These are phyloP conservation scores for Alternaria triticina DNA, from an alignment of 2,329 filamentous ascomycete species.

Conservation along the genomic window DNA sequence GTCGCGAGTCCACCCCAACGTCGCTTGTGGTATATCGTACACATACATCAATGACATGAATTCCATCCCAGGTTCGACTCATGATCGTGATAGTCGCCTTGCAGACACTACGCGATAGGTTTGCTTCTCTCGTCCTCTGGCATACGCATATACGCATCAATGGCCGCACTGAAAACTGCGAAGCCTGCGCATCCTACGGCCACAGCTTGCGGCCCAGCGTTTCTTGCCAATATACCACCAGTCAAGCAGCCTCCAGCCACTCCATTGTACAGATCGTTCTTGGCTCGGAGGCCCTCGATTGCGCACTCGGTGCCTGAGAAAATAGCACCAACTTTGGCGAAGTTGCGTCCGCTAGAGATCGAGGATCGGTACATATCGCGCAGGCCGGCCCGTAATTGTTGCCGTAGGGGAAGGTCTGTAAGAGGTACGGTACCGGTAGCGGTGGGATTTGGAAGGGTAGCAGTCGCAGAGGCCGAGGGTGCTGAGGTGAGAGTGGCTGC, in stretches of 20 bases:
- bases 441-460: conserved; percentile 53
- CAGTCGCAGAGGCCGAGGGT: conserved; percentile 68
- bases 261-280: conserved; percentile 91
- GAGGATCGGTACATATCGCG: conserved; percentile 92
- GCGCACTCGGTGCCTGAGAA: conserved; percentile 95
- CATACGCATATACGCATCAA: conserved; percentile 82
- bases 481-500: conserved; percentile 4
- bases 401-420: conserved; percentile 73
- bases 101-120: conserved; percentile 41
- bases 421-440: conserved; percentile 55
- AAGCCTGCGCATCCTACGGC: conserved; percentile 90
- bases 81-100: not conserved
- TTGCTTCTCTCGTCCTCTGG: conserved; percentile 50
- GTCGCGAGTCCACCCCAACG: conserved; percentile 8
- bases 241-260: conserved; percentile 88
- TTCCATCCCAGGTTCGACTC: not conserved
- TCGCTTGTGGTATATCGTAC: conserved; percentile 21
- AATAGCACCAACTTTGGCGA: conserved; percentile 88
- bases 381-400: conserved; percentile 86
- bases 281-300: conserved; percentile 88
- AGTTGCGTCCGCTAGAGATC: conserved; percentile 85
- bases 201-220: conserved; percentile 87
- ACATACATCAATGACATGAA: conserved; percentile 11
- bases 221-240: conserved; percentile 84
- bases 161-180: conserved; percentile 88